Percentiles rank a stretch among this genome's conserved stretches.
Conservation (phyloP, 805 yeast species). For the Candida golubevii region DNA sequence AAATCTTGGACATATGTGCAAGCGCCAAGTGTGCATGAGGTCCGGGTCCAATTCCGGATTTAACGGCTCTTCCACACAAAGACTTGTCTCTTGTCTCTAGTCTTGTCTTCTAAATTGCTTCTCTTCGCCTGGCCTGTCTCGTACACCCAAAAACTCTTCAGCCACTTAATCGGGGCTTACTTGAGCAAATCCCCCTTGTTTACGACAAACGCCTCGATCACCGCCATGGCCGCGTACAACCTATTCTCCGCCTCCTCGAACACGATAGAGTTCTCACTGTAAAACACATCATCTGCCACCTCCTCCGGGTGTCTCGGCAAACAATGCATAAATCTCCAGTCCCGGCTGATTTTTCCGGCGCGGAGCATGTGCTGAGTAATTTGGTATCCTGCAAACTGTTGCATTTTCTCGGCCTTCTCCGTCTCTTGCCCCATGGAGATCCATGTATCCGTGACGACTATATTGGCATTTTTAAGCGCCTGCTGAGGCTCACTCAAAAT, state of each 20-base stretch:
- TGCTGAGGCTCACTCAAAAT: slow-evolving; percentile 66
- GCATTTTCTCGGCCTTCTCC: slow-evolving; percentile 64
- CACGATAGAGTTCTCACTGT: slow-evolving; percentile 72
- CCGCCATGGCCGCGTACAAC: slow-evolving; percentile 93
- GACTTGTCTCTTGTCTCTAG: too few species aligned
- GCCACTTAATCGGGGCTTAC: neutral
- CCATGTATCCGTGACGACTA: slow-evolving; percentile 94
- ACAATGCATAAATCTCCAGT: slow-evolving; percentile 96
- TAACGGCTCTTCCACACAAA: too few species aligned
- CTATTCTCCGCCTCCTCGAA: slow-evolving; percentile 96
- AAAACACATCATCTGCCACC: slow-evolving; percentile 90
- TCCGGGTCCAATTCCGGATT: too few species aligned
- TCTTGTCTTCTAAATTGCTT: too few species aligned
- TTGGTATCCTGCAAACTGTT: slow-evolving; percentile 85
- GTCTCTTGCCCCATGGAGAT: slow-evolving; percentile 97
- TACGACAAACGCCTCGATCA: slow-evolving; percentile 80
- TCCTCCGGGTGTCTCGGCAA: slow-evolving; percentile 94
- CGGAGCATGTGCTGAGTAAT: slow-evolving; percentile 62
- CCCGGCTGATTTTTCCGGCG: slow-evolving; percentile 51
- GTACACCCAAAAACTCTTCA: too few species aligned
- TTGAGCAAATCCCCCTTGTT: slow-evolving; percentile 33
- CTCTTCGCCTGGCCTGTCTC: too few species aligned
- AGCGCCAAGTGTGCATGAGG: too few species aligned
- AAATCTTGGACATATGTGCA: too few species aligned
- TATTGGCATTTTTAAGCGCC: slow-evolving; percentile 71